Conservation (phyloP, 352 stramenopile genomes). For the Thalassiosira gravida region DNA sequence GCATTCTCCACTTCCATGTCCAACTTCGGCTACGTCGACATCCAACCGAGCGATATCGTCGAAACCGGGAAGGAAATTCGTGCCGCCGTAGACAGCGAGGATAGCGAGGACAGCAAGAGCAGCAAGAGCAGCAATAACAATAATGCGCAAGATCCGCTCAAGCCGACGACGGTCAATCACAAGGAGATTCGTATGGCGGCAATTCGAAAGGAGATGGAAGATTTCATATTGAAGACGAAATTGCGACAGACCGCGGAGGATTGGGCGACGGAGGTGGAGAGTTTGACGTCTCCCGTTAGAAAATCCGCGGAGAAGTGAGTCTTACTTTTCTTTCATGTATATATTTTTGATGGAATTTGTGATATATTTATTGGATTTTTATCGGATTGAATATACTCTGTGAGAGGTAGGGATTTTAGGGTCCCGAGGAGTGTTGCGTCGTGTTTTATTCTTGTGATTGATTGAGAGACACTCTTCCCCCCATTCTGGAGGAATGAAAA, state of each 20-base stretch:
- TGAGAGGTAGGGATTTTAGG: no score
- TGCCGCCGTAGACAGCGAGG: slow-evolving; percentile 44
- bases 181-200: slow-evolving; percentile 81
- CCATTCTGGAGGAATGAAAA: no score
- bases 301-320: slow-evolving; percentile 78
- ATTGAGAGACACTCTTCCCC: no score
- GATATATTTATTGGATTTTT: no score
- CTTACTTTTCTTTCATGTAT: slow-evolving; percentile 11
- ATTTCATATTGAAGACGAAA: slow-evolving; percentile 77
- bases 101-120: slow-evolving; percentile 27
- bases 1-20: slow-evolving; percentile 49
- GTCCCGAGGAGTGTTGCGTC: no score
- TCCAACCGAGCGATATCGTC: slow-evolving; percentile 78
- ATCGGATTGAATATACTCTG: no score
- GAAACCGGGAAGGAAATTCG: slow-evolving; percentile 73
- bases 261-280: slow-evolving; percentile 71
- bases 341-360: no score
- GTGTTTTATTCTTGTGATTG: no score
- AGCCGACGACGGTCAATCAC: slow-evolving; percentile 73
- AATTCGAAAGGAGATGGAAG: slow-evolving; percentile 82
- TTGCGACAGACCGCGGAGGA: slow-evolving; percentile 71
- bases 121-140: no score
- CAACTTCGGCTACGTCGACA: slow-evolving; percentile 54
- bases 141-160: slow-evolving; percentile 20
- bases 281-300: slow-evolving; percentile 65